phyloP scores from a whole-genome alignment of 1,139 yeast species.

The Kodamaea derodonti region DNA sequence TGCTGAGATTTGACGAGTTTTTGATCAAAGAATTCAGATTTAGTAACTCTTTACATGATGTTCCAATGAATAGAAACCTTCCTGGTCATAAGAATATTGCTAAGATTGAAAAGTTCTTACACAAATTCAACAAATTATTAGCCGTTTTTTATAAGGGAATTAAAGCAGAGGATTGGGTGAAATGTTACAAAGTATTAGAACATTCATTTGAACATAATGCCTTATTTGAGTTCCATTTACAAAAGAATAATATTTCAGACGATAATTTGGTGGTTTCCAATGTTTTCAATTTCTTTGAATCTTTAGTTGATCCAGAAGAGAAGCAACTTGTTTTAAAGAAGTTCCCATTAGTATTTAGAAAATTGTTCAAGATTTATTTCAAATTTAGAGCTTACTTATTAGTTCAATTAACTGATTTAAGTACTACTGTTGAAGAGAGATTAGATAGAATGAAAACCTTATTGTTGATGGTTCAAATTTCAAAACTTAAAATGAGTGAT shows the following conservation, averaged over 20 bases:
- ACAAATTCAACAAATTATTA: slow-evolving; percentile 61
- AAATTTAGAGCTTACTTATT: slow-evolving; percentile 64
- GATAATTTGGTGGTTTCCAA: slow-evolving; percentile 64
- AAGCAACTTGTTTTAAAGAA: slow-evolving; percentile 42
- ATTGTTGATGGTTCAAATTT: slow-evolving; percentile 62
- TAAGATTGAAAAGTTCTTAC: slow-evolving; percentile 55
- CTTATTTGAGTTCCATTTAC: slow-evolving; percentile 55
- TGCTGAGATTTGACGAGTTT: slow-evolving; percentile 38
- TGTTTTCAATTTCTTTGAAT: slow-evolving; percentile 65
- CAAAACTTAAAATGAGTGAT: slow-evolving; percentile 66
- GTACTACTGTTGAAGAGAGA: slow-evolving; percentile 54
- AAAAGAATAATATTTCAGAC: slow-evolving; percentile 39
- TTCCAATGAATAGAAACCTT: slow-evolving; percentile 45
- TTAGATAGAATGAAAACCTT: slow-evolving; percentile 68
- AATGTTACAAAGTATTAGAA: slow-evolving; percentile 70
- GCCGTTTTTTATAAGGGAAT: slow-evolving; percentile 58
- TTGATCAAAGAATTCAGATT: slow-evolving; percentile 38
- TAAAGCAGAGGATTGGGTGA: slow-evolving; percentile 75
- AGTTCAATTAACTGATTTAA: slow-evolving; percentile 61
- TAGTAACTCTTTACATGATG: slow-evolving; percentile 41
- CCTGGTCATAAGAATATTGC: slow-evolving; percentile 44
- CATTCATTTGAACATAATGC: slow-evolving; percentile 51
- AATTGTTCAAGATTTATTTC: slow-evolving; percentile 62
- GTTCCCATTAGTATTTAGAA: slow-evolving; percentile 69
- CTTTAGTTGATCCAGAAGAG: slow-evolving; percentile 44